Conservation (phyloP, 345 rosid species). For the Bruguiera parviflora region DNA sequence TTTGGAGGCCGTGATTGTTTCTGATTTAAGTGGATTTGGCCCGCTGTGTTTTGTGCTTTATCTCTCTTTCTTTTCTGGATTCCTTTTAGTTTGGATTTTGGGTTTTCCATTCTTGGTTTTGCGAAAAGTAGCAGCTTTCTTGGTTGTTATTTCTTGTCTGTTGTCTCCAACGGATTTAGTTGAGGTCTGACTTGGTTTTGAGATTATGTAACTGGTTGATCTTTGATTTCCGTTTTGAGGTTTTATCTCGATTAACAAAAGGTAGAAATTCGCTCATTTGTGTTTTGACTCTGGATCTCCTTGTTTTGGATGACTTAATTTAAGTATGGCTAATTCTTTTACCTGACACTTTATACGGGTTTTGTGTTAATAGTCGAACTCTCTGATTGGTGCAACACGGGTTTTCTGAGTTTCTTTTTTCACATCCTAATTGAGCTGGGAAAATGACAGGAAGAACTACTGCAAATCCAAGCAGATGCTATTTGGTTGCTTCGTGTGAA, state of each 20-base stretch:
- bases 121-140: conserved; percentile 2
- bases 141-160: conserved; percentile 4
- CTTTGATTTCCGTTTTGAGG: conserved; percentile 2
- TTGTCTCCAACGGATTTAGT: neutral
- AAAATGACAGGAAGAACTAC: neutral
- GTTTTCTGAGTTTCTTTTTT: conserved; percentile 10
- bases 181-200: conserved; percentile 5
- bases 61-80: neutral
- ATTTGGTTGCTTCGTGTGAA: neutral
- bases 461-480: neutral
- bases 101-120: neutral
- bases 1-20: neutral
- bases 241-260: neutral
- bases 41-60: neutral
- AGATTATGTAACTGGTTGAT: conserved; percentile 8
- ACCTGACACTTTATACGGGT: neutral
- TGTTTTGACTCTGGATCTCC: conserved; percentile 4
- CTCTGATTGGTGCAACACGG: neutral
- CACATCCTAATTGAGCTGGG: conserved; percentile 8
- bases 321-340: conserved; percentile 19
- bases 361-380: conserved; percentile 4
- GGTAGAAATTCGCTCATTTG: conserved; percentile 1
- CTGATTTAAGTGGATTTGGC: neutral
- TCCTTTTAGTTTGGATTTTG: conserved; percentile 9
- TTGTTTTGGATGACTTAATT: conserved; percentile 11